Evolutionary conservation across 345 rosid genomes (phyloP).

Genomic region (Eutrema heterophyllum): DNA sequence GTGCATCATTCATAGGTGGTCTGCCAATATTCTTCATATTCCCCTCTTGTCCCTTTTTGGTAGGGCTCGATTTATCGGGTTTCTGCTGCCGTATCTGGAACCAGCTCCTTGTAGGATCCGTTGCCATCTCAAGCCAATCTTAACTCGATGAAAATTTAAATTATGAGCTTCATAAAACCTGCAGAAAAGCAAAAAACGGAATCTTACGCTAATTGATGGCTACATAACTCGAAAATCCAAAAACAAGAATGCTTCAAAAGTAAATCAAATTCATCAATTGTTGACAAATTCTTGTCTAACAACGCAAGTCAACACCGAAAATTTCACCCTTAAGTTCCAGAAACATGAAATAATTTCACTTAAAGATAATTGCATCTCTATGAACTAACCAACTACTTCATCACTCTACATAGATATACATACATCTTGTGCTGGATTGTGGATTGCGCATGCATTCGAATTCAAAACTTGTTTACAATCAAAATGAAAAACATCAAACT

Average conservation of each 20-base stretch:
- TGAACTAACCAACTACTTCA: background rate
- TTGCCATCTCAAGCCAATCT: constrained; percentile 29
- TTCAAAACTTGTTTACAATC: background rate
- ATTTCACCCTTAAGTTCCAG: background rate
- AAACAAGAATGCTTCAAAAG: background rate
- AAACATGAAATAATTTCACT: background rate
- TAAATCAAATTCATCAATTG: background rate
- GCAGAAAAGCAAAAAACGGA: background rate
- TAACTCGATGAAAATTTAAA: background rate
- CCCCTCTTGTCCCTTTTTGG: constrained; percentile 33
- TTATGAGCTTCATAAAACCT: constrained; percentile 2
- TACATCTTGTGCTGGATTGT: background rate
- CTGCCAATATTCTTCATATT: constrained; percentile 29
- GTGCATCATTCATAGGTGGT: constrained; percentile 38
- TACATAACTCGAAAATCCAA: background rate
- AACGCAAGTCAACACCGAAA: background rate
- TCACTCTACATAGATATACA: background rate
- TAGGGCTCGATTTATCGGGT: constrained; percentile 28
- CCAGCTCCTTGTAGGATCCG: constrained; percentile 48
- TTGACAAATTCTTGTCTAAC: background rate
- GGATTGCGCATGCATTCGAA: constrained; percentile 20
- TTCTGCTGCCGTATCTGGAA: constrained; percentile 39
- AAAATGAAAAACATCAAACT: background rate
- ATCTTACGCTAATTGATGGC: background rate
- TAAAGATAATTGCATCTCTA: background rate